Base-by-base conservation (phyloP, 495 filamentous ascomycete genomes). In the Neurospora sp. region DNA sequence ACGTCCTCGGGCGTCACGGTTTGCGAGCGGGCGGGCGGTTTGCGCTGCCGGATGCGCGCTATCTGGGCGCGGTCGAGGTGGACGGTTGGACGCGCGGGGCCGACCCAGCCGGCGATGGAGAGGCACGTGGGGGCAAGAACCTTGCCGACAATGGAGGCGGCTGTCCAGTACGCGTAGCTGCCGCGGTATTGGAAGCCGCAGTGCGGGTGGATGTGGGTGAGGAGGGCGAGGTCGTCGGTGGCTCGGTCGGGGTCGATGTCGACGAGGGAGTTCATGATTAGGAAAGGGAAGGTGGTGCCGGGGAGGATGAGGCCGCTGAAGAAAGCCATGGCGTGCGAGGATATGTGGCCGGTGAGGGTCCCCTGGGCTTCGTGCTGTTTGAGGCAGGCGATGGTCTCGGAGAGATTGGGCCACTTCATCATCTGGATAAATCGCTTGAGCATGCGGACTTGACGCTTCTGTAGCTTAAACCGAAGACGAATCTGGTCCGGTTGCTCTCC, bases 101-200 rank as follows among this genome's bases (percentile, higher is more conserved):
- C 91, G 54, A 92, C 82, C 91, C 91, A 93, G 44, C 85, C 87
- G 14, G 89, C 90, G 31, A 93, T 88, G 71, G 90, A 85, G 37
- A 87, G 88, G 77, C 91, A 92, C 23, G 90, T 91, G 72, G 91
- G 92, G 4, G 91, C 92, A 8, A 97, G 89, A 35, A 92, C 90
- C 77, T 92, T 92, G 31, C 90, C 91, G 8, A 92, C 89, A 73
- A 93, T 90, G 75, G 84, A 91, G 44, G 85, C 79, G 69, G 88
- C 87, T 6, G 89, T 87, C 90, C 91, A 93, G 83, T 92, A 93
- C 2, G 91, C 92, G 78, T 87, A 86, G 76, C 84, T 87, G 48
- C 84, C 86, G 54, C 88, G 86, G 77, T 92, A 92, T 78, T 93
- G 91, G 80, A 93, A 92, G 23, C 91, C 91, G 74, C 88, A 86